These are phyloP conservation scores for Orbilia blumenaviensis DNA, from an alignment of 2,329 filamentous ascomycete species.

Conservation along the genomic window DNA sequence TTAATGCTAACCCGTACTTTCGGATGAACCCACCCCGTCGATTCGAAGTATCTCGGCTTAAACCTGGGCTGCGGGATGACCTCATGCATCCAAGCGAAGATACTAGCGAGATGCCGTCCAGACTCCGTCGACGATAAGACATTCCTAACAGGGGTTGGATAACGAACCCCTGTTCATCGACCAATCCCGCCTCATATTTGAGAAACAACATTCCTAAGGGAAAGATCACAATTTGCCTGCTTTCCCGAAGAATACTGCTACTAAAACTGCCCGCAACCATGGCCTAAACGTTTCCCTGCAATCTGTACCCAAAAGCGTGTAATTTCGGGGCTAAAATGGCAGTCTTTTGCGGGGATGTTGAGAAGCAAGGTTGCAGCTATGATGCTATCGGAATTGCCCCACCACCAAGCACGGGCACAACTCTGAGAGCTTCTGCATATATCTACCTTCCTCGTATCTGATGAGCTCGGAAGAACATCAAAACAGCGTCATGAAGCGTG, in stretches of 20 bases:
- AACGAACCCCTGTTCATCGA: conserved; percentile 4
- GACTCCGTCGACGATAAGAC: conserved; percentile 41
- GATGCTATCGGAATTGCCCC: conserved; percentile 20
- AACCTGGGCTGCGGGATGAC: conserved; percentile 37
- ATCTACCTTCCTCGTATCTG: conserved; percentile 5
- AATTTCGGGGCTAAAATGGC: conserved; percentile 8
- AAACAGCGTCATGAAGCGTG: conserved; percentile 17
- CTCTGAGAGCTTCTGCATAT: conserved; percentile 13
- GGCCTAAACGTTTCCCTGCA: background rate
- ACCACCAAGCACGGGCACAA: conserved; percentile 15
- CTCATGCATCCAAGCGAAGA: conserved; percentile 35
- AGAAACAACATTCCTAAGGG: conserved; percentile 22
- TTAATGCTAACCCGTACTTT: conserved; percentile 1
- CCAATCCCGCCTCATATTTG: conserved; percentile 10
- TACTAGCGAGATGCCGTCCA: conserved; percentile 46
- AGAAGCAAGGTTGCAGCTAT: background rate
- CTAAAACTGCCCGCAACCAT: conserved; percentile 12
- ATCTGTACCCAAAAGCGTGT: background rate
- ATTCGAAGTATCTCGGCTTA: background rate
- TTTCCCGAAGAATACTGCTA: conserved; percentile 9
- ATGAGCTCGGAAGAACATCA: conserved; percentile 19
- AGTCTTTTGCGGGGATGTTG: background rate
- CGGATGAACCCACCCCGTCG: background rate
- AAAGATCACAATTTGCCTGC: background rate
- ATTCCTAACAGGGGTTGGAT: conserved; percentile 21